Conservation (phyloP, 306 rosid genomes). For the Luffa acutangula region DNA sequence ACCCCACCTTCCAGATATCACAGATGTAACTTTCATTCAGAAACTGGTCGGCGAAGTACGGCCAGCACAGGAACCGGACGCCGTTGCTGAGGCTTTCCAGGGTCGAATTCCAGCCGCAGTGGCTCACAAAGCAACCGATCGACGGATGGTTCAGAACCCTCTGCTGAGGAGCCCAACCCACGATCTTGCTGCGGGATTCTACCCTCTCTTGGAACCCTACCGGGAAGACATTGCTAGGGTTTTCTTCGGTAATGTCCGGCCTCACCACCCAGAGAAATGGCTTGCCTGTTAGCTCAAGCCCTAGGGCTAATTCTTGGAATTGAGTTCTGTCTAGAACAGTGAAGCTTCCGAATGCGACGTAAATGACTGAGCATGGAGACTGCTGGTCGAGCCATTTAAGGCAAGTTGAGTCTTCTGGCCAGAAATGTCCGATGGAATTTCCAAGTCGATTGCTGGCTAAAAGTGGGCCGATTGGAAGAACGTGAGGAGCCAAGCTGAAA, state of each 20-base stretch:
- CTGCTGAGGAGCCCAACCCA: constrained; percentile 56
- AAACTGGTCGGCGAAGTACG: constrained; percentile 64
- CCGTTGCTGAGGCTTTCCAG: constrained; percentile 52
- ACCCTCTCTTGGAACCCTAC: constrained; percentile 34
- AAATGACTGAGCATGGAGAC: constrained; percentile 39
- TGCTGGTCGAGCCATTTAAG: constrained; percentile 56
- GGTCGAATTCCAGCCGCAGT: constrained; percentile 74
- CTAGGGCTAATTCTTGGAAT: constrained; percentile 51
- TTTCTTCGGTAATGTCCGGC: constrained; percentile 23
- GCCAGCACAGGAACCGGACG: constrained; percentile 63
- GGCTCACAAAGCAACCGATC: constrained; percentile 63
- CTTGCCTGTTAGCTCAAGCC: constrained; percentile 40
- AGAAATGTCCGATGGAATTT: constrained; percentile 32
- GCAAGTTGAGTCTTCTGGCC: constrained; percentile 41
- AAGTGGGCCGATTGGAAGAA: constrained; percentile 56
- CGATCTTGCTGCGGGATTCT: constrained; percentile 11
- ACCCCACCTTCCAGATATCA: constrained; percentile 62
- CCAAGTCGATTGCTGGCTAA: constrained; percentile 28
- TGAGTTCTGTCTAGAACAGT: constrained; percentile 31
- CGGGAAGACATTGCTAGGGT: constrained; percentile 16
- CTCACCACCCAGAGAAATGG: constrained; percentile 67
- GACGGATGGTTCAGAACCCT: constrained; percentile 46
- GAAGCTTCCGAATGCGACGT: constrained; percentile 69
- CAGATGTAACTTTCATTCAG: constrained; percentile 39
- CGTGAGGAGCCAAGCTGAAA: constrained; percentile 31